phyloP scores from a whole-genome alignment of 768 basidiomycete genomes.

The Lyophyllum shimeji region DNA sequence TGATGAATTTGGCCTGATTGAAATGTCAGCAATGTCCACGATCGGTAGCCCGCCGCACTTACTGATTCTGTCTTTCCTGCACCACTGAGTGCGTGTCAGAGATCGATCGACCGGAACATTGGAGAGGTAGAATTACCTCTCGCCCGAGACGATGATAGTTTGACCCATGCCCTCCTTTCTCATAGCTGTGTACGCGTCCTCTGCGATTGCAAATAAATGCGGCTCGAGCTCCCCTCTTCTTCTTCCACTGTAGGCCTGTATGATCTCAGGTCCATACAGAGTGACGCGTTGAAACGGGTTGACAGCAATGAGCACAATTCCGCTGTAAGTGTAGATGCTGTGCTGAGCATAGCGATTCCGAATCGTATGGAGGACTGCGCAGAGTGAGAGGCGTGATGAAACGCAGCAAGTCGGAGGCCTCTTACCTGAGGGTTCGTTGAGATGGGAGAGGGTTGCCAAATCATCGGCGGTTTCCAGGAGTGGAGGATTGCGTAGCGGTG shows the following conservation, averaged over 20 bases:
- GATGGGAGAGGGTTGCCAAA: slow-evolving; percentile 94
- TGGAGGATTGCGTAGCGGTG: slow-evolving; percentile 95
- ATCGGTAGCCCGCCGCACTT: slow-evolving; percentile 10
- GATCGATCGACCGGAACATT: slow-evolving; percentile 13
- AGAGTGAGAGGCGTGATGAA: slow-evolving; percentile 1
- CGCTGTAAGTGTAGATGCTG: slow-evolving; percentile 98
- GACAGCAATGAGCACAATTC: slow-evolving; percentile 97
- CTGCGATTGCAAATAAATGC: slow-evolving; percentile 97
- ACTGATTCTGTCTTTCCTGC: slow-evolving; percentile 99
- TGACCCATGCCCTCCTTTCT: slow-evolving; percentile 91
- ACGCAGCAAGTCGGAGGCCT: not conserved
- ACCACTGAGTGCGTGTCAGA: slow-evolving; percentile 59
- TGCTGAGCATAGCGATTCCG: slow-evolving; percentile 95
- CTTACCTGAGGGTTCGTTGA: slow-evolving; percentile 96
- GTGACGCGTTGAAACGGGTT: slow-evolving; percentile 98
- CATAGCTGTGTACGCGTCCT: slow-evolving; percentile 99
- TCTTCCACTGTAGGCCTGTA: slow-evolving; percentile 93
- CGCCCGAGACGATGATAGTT: slow-evolving; percentile 98
- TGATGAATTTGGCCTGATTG: slow-evolving; percentile 91
- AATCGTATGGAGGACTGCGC: slow-evolving; percentile 90
- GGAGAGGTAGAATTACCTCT: slow-evolving; percentile 61
- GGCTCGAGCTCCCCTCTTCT: slow-evolving; percentile 95
- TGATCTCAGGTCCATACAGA: slow-evolving; percentile 95
- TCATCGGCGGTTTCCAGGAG: slow-evolving; percentile 96
- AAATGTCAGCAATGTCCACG: slow-evolving; percentile 6